Evolutionary conservation across 768 basidiomycete genomes (phyloP), one percentile per base, ranked within the genome.

Genomic region (Tricholoma flavovirens): DNA sequence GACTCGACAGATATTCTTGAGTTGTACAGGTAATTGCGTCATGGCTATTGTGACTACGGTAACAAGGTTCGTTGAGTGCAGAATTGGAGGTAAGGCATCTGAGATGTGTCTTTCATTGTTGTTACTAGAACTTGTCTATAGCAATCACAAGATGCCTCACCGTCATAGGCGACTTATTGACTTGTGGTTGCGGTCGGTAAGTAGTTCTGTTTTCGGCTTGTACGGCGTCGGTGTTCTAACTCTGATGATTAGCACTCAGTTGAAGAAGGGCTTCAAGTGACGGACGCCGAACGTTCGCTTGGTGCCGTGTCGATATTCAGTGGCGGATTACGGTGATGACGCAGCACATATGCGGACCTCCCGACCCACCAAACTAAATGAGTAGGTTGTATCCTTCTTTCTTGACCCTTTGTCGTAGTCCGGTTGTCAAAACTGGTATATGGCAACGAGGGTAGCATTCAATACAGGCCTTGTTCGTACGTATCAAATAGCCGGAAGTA

Each of bases 41-140:
- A 75, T 77, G 67, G 61, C 65, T 14, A 65, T 78, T 48, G 61
- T 79, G 5, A 63, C 59, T 12, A 53, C 63, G 19, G 73, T 81
- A 35, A 75, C 73, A 10, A 75, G 71, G 3, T 78, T 75, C 50
- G 35, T 81, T 22, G 77, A 78, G 63, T 78, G 78, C 53, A 74
- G 81, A 17, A 67, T 82, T 42, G 73, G 64, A 42, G 71, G 80
- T 78, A 55, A 49, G 74, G 64, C 11, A 21, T 17, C 17, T 12
- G 8, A n/a, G 5, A 10, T 21, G 12, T 54, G 12, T 17, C 24
- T 45, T 51, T 24, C 54, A 10, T 12, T 11, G 24, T 29, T 21
- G 8, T 26, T 40, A 33, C 14, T 10, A 30, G 12, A 43, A 15
- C 38, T 29, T 40, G 14, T 30, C 50, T 52, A 33, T 53, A 79